Conservation (phyloP, 2,329 filamentous ascomycete genomes). For the Trichoderma sp. region DNA sequence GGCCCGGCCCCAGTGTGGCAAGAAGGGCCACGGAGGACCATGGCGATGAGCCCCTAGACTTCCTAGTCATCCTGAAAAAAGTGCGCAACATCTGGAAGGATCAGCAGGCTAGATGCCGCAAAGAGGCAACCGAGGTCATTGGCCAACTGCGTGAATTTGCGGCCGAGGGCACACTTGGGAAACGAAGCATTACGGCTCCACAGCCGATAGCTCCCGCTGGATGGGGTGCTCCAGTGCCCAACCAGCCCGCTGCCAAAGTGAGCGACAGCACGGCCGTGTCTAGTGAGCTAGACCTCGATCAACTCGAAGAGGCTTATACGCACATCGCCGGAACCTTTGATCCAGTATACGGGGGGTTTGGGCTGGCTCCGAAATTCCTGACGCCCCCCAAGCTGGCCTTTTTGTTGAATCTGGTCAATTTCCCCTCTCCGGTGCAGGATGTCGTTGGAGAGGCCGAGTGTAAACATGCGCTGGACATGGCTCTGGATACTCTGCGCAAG, state of each 20-base stretch:
- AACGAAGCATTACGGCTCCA: conserved; percentile 34
- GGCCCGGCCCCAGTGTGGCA: conserved; percentile 72
- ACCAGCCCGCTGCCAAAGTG: conserved; percentile 25
- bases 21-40: conserved; percentile 37
- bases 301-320: conserved; percentile 84
- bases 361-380: conserved; percentile 79
- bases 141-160: conserved; percentile 81
- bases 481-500: conserved; percentile 72
- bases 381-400: conserved; percentile 84
- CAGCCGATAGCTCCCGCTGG: conserved; percentile 32
- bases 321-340: conserved; percentile 83
- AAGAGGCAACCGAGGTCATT: conserved; percentile 80
- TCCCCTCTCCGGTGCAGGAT: conserved; percentile 71
- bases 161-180: conserved; percentile 73
- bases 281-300: conserved; percentile 80
- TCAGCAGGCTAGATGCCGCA: conserved; percentile 77
- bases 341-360: conserved; percentile 75
- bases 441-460: conserved; percentile 85
- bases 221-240: conserved; percentile 33
- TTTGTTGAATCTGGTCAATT: conserved; percentile 70
- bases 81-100: conserved; percentile 73
- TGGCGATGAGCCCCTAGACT: conserved; percentile 66
- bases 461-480: conserved; percentile 72
- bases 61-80: conserved; percentile 79
- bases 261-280: conserved; percentile 39